phyloP scores from a whole-genome alignment of 23 red algal genomes.

The Cyanidioschyzon merolae region DNA sequence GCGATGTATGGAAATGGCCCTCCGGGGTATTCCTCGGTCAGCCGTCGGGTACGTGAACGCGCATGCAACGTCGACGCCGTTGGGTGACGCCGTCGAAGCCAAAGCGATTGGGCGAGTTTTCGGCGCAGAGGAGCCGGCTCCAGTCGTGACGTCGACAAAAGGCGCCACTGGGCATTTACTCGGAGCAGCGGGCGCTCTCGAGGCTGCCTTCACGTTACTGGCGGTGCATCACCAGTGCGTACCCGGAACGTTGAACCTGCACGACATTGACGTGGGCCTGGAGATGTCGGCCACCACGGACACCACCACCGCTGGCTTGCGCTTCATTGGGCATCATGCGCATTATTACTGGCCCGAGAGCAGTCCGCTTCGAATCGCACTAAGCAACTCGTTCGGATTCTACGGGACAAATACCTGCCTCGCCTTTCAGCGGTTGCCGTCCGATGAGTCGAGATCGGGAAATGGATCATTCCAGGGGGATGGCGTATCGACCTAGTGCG shows the following conservation, averaged over 20 bases:
- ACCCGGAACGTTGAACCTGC: constrained; percentile 44
- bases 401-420: constrained; percentile 55
- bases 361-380: constrained; percentile 24
- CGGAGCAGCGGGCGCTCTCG: constrained; percentile 64
- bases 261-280: constrained; percentile 26
- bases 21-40: constrained; percentile 8
- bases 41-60: constrained; percentile 81
- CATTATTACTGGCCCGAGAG: neutral
- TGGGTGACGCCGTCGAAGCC: constrained; percentile 44
- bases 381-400: constrained; percentile 86
- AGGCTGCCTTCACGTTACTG: constrained; percentile 57
- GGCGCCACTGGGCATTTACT: constrained; percentile 64
- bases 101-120: constrained; percentile 45
- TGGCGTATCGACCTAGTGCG: too few species aligned
- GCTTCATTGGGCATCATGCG: constrained; percentile 9
- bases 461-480: too few species aligned
- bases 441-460: neutral
- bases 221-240: constrained; percentile 29
- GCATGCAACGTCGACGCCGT: constrained; percentile 56
- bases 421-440: constrained; percentile 12
- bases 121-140: neutral
- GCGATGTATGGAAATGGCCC: constrained; percentile 28
- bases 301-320: constrained; percentile 13
- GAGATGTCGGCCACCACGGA: constrained; percentile 6
- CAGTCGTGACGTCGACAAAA: constrained; percentile 56